Evolutionary conservation across 129 eudicot species (phyloP).

Genomic region (Artemisia argyi): DNA sequence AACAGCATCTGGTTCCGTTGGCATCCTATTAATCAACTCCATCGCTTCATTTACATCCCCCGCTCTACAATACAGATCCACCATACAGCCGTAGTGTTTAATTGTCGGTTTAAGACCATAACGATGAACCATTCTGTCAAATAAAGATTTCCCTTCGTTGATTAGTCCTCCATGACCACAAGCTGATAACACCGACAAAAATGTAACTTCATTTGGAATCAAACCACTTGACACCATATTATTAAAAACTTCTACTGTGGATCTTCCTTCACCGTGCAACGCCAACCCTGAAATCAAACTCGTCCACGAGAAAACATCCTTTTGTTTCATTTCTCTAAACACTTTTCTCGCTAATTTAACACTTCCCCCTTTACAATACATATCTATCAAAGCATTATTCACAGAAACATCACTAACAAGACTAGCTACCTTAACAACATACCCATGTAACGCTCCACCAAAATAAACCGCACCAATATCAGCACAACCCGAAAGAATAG

Average conservation of each 20-base stretch:
- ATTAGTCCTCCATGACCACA: slow-evolving; percentile 66
- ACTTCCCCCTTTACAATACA: slow-evolving; percentile 60
- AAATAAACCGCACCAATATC: slow-evolving; percentile 74
- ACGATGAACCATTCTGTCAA: slow-evolving; percentile 29
- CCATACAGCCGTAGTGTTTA: slow-evolving; percentile 72
- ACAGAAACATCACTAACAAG: slow-evolving; percentile 47
- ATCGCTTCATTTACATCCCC: slow-evolving; percentile 54
- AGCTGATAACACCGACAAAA: slow-evolving; percentile 56
- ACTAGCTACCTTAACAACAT: slow-evolving; percentile 38
- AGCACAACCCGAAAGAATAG: slow-evolving; percentile 53
- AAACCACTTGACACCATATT: slow-evolving; percentile 43
- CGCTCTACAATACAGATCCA: slow-evolving; percentile 63
- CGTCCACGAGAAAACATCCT: slow-evolving; percentile 65
- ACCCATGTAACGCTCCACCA: slow-evolving; percentile 56
- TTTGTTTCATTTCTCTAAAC: slow-evolving; percentile 37
- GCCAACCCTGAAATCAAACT: slow-evolving; percentile 64
- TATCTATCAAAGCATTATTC: slow-evolving; percentile 62
- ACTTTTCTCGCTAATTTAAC: slow-evolving; percentile 42
- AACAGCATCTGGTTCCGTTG: slow-evolving; percentile 67
- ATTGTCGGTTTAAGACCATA: slow-evolving; percentile 41
- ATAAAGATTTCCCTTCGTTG: slow-evolving; percentile 40
- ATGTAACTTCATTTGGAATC: slow-evolving; percentile 51
- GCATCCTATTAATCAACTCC: slow-evolving; percentile 50
- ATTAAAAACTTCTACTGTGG: slow-evolving; percentile 43
- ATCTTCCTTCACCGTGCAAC: slow-evolving; percentile 52